Conservation (phyloP, 1,284 basidiomycete genomes). For the Malassezia japonica region DNA sequence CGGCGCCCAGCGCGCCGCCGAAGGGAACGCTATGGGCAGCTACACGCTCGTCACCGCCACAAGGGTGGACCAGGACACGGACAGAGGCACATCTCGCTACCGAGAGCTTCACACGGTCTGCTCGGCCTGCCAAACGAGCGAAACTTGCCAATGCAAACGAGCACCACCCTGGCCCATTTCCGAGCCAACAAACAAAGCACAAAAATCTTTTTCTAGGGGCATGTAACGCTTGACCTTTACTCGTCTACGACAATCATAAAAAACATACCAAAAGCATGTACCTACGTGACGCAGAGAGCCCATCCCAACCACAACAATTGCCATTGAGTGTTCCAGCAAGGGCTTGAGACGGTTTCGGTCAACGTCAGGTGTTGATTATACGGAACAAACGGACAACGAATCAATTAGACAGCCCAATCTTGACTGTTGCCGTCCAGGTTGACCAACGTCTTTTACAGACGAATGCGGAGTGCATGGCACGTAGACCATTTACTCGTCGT, state of each 20-base stretch:
- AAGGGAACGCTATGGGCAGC: too few relatives aligned
- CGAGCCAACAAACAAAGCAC: too few relatives aligned
- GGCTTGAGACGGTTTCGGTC: background rate
- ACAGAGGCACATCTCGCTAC: too few relatives aligned
- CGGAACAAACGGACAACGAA: slow-evolving; percentile 2
- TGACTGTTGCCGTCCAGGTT: too few relatives aligned
- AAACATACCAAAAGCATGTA: background rate
- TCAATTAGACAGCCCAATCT: background rate
- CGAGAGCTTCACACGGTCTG: too few relatives aligned
- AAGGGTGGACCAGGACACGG: too few relatives aligned
- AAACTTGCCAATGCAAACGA: too few relatives aligned
- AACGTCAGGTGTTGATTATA: background rate
- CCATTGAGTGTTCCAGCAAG: background rate
- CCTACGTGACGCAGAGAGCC: background rate
- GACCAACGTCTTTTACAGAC: background rate
- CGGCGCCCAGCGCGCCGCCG: too few relatives aligned
- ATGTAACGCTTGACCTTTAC: background rate
- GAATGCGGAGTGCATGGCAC: background rate
- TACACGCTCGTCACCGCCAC: too few relatives aligned
- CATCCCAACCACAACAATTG: background rate
- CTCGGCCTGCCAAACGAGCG: too few relatives aligned
- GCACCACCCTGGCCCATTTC: too few relatives aligned
- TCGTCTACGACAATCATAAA: background rate
- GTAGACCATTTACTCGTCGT: slow-evolving; percentile 20
- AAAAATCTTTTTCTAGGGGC: too few relatives aligned